Percentiles rank a stretch among this genome's conserved stretches.
phyloP scores from a whole-genome alignment of 2,329 filamentous ascomycete genomes.

The Orbilia brochopaga region DNA sequence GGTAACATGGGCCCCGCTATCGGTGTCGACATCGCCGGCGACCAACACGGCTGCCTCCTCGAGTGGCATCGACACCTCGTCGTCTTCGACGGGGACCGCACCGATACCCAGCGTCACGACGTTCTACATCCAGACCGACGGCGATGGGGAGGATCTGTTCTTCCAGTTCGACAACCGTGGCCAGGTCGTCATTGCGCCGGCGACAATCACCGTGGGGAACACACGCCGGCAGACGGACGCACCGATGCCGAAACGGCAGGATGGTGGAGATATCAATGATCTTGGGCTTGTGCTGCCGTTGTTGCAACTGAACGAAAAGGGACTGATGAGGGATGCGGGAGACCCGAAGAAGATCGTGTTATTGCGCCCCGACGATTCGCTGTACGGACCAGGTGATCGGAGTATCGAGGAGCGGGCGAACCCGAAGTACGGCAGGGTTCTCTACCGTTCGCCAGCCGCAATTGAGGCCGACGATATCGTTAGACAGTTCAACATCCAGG shows the following conservation, averaged over 20 bases:
- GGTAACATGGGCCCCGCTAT: not conserved
- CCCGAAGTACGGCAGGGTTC: not conserved
- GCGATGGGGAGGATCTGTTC: not conserved
- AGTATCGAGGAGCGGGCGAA: not conserved
- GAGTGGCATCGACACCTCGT: not conserved
- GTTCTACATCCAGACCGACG: not conserved
- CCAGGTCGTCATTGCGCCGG: not conserved
- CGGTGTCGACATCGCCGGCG: not conserved
- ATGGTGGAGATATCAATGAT: not conserved
- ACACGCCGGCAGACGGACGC: too few relatives aligned
- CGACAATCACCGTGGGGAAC: too few relatives aligned
- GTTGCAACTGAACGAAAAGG: not conserved
- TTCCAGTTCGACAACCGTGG: not conserved
- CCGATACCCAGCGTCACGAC: not conserved
- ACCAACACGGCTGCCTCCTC: not conserved
- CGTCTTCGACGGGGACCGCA: not conserved
- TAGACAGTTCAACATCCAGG: not conserved
- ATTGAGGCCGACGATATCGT: not conserved
- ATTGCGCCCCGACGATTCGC: not conserved
- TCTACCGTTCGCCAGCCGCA: not conserved
- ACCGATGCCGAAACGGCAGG: too few relatives aligned
- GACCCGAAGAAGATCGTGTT: not conserved
- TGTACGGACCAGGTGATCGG: not conserved
- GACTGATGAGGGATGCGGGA: not conserved
- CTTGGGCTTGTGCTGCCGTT: not conserved